Percentiles rank a stretch among this genome's conserved stretches.
These are phyloP conservation scores for Zymoseptoria ardabiliae DNA, from an alignment of 2,329 filamentous ascomycete genomes.

Conservation along the genomic window DNA sequence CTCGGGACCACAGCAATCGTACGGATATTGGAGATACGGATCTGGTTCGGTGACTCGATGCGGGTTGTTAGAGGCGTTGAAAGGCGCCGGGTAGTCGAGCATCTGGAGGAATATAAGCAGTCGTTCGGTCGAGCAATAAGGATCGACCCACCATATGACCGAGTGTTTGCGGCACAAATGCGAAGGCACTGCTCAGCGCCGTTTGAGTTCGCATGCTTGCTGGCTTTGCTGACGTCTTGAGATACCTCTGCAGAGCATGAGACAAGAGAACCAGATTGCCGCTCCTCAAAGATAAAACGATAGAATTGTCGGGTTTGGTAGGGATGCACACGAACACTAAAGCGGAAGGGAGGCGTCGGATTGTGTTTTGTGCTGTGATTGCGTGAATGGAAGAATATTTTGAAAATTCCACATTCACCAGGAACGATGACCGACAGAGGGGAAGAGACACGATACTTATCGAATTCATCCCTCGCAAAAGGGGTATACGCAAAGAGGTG, in stretches of 20 bases:
- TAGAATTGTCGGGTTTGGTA: too few species aligned
- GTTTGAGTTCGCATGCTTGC: background rate
- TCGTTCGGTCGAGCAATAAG: background rate
- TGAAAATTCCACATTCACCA: background rate
- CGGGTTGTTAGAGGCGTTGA: constrained; percentile 40
- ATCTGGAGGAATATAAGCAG: constrained; percentile 17
- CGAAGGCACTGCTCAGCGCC: background rate
- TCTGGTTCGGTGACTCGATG: constrained; percentile 32
- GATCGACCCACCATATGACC: constrained; percentile 30
- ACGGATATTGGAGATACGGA: constrained; percentile 37
- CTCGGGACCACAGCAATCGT: constrained; percentile 38
- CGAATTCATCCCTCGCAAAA: background rate
- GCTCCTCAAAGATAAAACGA: too few species aligned
- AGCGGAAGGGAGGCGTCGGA: background rate
- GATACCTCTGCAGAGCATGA: background rate
- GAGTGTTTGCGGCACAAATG: background rate
- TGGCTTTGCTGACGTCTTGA: background rate
- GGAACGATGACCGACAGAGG: background rate
- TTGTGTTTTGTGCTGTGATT: background rate
- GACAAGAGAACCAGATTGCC: too few species aligned
- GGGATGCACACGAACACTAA: background rate
- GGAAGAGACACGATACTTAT: background rate
- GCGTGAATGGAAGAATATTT: background rate
- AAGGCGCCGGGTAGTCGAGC: constrained; percentile 36
- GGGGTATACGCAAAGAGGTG: background rate